A percentile compares a stretch with the other conserved stretches of the same genome.
phyloP scores from a whole-genome alignment of 768 basidiomycete species.

The Lenzites betulinus region DNA sequence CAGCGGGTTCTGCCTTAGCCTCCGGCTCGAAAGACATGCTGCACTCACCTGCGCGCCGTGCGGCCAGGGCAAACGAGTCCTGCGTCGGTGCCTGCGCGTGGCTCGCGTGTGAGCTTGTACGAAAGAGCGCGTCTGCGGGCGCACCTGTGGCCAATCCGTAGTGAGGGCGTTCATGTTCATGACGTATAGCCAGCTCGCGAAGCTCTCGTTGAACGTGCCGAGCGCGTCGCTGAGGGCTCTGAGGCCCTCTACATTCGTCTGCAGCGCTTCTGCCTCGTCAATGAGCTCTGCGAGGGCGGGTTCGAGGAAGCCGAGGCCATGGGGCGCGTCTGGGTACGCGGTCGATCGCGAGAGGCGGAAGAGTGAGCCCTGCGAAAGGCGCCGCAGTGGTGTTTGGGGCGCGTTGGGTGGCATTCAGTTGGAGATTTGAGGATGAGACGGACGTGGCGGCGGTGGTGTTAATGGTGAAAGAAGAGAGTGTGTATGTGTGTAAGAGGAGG shows the following conservation, averaged over 20 bases:
- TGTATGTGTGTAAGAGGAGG: too few relatives aligned
- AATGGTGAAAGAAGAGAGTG: too few relatives aligned
- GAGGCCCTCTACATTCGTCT: conserved; percentile 73
- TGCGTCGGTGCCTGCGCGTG: conserved; percentile 24
- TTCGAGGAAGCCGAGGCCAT: conserved; percentile 83
- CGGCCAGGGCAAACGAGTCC: conserved; percentile 19
- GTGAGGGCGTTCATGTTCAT: conserved; percentile 95
- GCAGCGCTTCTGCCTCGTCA: conserved; percentile 84
- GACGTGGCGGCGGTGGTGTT: too few relatives aligned
- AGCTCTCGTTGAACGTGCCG: conserved; percentile 87
- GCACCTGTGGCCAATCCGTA: conserved; percentile 86
- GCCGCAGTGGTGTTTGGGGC: conserved; percentile 80
- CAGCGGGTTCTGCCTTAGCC: background rate
- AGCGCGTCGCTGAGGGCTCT: conserved; percentile 73
- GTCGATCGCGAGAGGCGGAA: conserved; percentile 81
- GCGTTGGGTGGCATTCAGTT: conserved; percentile 32
- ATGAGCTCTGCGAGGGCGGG: conserved; percentile 83
- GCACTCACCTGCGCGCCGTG: conserved; percentile 16
- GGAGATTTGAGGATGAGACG: background rate
- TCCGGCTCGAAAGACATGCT: background rate
- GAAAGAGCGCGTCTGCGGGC: conserved; percentile 27
- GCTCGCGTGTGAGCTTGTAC: background rate
- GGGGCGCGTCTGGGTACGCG: conserved; percentile 71
- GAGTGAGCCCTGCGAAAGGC: conserved; percentile 90
- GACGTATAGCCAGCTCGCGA: conserved; percentile 88